Evolutionary conservation across 352 stramenopile species (phyloP), one percentile per base, ranked within the genome.

Genomic region (Pythium graminicola): DNA sequence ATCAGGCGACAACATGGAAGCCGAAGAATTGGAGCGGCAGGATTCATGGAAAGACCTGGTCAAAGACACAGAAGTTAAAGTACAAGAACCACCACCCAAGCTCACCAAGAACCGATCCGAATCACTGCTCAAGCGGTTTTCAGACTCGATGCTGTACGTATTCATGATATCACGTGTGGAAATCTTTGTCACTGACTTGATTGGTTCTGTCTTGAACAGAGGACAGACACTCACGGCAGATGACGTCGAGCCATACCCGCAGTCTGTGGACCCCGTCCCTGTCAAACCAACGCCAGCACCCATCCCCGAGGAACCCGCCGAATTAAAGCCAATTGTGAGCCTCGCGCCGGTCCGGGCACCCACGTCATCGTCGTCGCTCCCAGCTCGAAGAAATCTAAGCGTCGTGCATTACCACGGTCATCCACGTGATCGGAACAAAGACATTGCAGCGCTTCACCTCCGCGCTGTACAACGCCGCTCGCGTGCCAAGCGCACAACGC

Each of bases 1-100:
- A 16, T 90, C 77, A 1, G 73, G 69, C 1, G 75, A 89, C 53
- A 78, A 85, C 58, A 83, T 78, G 57, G 80, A 86, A 36, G 63
- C 74, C n/a, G 69, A 76, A 31, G 68, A 71, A 19, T 62, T 81
- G 6, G 54, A 65, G 13, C 64, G 62, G 6, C 56, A 79, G 26
- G 39, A 43, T 1, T 49, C 56, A n/a, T 64, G 54, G 54, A 60
- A 43, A 26, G 20, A 55, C 2, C 20, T 66, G 14, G 9, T 60
- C 10, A 23, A 54, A 6, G 32, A 36, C 16, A 28, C 28, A 7
- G 28, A 14, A 5, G 33, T 10, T 3, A 31, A 4, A 4, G 19
- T 35, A 10, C 28, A 22, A 38, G 22, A 16, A 36, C 1, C 38
- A 31, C 39, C 17, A 4, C 20, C 14, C 4, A 40, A 44, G 40